phyloP scores from a whole-genome alignment of 352 stramenopile genomes.

The Globisporangium nagaii region DNA sequence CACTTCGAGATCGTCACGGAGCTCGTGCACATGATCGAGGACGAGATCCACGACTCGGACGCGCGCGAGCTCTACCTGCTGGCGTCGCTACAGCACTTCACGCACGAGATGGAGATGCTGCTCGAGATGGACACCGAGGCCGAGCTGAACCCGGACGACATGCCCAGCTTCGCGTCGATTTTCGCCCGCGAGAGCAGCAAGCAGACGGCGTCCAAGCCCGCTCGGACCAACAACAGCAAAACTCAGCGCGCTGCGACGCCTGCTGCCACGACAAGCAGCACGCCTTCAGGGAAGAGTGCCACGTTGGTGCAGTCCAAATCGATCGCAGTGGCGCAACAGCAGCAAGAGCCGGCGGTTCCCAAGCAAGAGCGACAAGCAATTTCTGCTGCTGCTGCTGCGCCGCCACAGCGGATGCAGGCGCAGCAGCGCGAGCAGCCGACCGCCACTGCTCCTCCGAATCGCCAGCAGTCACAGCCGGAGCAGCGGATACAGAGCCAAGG shows the following conservation, averaged over 20 bases:
- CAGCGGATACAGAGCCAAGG: conserved; percentile 2
- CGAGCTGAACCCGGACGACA: conserved; percentile 14
- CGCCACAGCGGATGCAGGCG: not conserved
- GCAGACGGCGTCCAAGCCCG: not conserved
- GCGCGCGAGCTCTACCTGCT: conserved; percentile 43
- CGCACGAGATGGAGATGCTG: conserved; percentile 59
- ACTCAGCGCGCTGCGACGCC: not conserved
- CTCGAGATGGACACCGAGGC: conserved; percentile 38
- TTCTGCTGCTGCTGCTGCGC: not conserved
- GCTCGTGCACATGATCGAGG: conserved; percentile 13
- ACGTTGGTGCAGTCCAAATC: not conserved
- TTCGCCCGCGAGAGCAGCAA: conserved; percentile 9
- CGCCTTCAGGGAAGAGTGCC: not conserved
- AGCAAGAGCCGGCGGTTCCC: not conserved
- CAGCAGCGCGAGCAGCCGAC: not conserved
- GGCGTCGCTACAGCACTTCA: conserved; percentile 50
- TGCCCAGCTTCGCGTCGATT: conserved; percentile 21
- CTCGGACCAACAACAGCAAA: conserved; percentile 5
- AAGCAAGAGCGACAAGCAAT: not conserved
- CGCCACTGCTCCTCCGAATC: not conserved
- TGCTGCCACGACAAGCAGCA: not conserved
- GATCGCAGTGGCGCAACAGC: not conserved
- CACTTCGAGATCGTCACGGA: conserved; percentile 40
- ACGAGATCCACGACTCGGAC: conserved; percentile 47
- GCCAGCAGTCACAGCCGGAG: not conserved